Evolutionary conservation across 2,329 filamentous ascomycete species (phyloP).

Genomic region (Calonectria leucothoes): DNA sequence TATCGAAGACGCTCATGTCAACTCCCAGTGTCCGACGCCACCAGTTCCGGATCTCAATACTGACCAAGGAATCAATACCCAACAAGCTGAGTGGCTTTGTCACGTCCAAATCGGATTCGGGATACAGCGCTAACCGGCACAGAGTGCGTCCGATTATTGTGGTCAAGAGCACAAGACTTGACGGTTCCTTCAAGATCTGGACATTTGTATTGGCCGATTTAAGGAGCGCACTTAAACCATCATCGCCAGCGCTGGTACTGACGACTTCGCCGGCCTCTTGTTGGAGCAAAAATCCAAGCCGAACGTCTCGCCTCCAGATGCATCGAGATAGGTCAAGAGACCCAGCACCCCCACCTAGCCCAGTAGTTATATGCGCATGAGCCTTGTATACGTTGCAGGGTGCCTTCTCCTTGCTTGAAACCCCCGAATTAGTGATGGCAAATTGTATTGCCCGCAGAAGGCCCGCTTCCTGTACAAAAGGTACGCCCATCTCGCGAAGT

Average conservation of each 20-base stretch:
- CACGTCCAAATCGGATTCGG: constrained; percentile 10
- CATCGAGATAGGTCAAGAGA: not conserved
- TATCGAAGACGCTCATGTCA: constrained; percentile 27
- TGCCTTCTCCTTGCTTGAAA: not conserved
- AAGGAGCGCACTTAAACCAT: not conserved
- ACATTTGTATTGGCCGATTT: not conserved
- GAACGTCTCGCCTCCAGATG: not conserved
- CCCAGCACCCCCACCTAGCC: not conserved
- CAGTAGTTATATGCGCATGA: not conserved
- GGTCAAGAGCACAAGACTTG: not conserved
- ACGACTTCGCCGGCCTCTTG: not conserved
- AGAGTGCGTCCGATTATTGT: not conserved
- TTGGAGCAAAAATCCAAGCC: not conserved
- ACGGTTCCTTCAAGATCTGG: not conserved
- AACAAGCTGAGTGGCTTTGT: not conserved
- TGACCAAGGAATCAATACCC: constrained; percentile 24
- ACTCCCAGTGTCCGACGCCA: constrained; percentile 15
- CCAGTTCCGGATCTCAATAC: constrained; percentile 27
- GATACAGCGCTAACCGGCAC: not conserved
- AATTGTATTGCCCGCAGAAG: constrained; percentile 6
- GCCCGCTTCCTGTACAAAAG: not conserved
- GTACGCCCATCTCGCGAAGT: not conserved
- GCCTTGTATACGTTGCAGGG: not conserved
- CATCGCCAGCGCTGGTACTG: not conserved
- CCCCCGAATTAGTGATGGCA: not conserved